These are phyloP conservation scores for Leishmania tarentolae DNA, from an alignment of 208 protist genomes.

Conservation along the genomic window DNA sequence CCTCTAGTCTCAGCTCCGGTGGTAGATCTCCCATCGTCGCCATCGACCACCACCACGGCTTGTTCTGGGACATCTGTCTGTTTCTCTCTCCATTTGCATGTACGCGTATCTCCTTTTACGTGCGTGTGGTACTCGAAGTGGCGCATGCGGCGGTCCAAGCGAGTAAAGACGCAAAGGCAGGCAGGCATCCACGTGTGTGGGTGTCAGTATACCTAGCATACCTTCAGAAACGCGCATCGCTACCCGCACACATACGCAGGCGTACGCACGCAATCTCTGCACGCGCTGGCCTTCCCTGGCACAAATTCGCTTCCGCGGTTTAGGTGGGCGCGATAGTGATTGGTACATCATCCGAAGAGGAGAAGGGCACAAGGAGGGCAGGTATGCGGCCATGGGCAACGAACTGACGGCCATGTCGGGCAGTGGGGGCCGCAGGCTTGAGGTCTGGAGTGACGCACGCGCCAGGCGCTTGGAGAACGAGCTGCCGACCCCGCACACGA, in stretches of 20 bases:
- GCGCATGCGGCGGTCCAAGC: too few relatives aligned
- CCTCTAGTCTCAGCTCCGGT: too few relatives aligned
- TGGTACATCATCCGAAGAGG: neutral
- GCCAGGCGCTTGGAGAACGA: neutral
- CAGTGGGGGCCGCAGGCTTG: neutral
- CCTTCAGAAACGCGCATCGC: too few relatives aligned
- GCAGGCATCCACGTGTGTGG: too few relatives aligned
- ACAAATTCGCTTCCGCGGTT: too few relatives aligned
- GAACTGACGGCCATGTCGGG: neutral
- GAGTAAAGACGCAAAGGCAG: too few relatives aligned
- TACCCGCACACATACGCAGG: neutral
- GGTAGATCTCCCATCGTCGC: neutral
- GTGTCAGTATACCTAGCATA: too few relatives aligned
- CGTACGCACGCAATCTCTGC: neutral
- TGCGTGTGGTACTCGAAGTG: too few relatives aligned
- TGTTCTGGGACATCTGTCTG: too few relatives aligned
- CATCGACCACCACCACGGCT: neutral
- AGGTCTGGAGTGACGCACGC: conserved; percentile 1
- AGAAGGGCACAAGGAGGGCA: neutral
- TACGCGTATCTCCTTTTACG: neutral
- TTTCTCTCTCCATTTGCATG: neutral
- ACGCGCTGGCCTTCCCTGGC: neutral
- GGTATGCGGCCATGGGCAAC: conserved; percentile 3
- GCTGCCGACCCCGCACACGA: neutral
- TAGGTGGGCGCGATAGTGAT: neutral